Percentiles rank a stretch among this genome's conserved stretches.
Evolutionary conservation across 2,329 filamentous ascomycete species (phyloP).

Genomic region (Cercospora sp.): DNA sequence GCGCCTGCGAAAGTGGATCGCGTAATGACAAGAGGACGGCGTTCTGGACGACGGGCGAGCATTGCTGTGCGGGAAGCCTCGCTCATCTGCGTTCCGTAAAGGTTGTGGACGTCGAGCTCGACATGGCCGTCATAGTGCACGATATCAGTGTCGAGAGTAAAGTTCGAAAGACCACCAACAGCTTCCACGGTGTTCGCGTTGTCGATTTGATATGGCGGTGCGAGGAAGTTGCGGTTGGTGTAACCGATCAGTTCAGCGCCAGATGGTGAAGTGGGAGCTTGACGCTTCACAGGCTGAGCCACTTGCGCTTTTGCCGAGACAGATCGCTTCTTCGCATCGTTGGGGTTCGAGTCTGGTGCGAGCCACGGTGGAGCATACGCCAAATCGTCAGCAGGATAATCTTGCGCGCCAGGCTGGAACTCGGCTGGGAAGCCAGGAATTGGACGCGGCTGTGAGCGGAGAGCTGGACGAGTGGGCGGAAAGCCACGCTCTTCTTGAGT

Average conservation of each 20-base stretch:
- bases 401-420: conserved; percentile 58
- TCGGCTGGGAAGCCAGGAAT: conserved; percentile 68
- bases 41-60: conserved; percentile 62
- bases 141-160: conserved; percentile 64
- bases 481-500: conserved; percentile 46
- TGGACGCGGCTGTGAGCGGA: conserved; percentile 60
- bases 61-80: conserved; percentile 64
- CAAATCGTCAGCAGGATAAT: conserved; percentile 33
- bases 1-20: conserved; percentile 57
- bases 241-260: conserved; percentile 23
- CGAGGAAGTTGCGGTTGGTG: conserved; percentile 55
- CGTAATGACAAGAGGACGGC: conserved; percentile 71
- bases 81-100: conserved; percentile 77
- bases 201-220: conserved; percentile 65
- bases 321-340: conserved; percentile 22
- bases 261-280: conserved; percentile 17
- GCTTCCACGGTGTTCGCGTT: conserved; percentile 48
- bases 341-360: conserved; percentile 42
- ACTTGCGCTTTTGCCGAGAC: background rate
- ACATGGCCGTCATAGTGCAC: conserved; percentile 66
- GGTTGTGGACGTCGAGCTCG: conserved; percentile 75
- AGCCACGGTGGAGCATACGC: conserved; percentile 31
- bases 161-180: conserved; percentile 47
- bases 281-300: conserved; percentile 17
- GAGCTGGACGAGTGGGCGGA: conserved; percentile 63